These are phyloP conservation scores for Podila horticola DNA, from an alignment of 192 early-diverging fungal species.

Conservation along the genomic window DNA sequence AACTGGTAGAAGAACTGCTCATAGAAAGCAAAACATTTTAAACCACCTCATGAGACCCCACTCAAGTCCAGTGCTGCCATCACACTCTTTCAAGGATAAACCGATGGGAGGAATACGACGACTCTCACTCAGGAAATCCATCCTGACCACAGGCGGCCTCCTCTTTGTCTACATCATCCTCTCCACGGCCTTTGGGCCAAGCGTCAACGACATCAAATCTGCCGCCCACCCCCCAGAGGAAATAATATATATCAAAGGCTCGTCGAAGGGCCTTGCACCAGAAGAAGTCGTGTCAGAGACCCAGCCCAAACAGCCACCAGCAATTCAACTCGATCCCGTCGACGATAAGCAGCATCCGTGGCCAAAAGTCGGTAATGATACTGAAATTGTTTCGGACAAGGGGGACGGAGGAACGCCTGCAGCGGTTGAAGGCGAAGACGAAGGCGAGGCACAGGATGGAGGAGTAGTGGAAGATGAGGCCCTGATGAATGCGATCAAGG, in stretches of 20 bases:
- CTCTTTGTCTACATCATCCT: conserved; percentile 47
- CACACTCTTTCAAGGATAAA: conserved; percentile 44
- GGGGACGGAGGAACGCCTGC: not conserved
- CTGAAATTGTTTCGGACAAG: not conserved
- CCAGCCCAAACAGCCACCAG: conserved; percentile 3
- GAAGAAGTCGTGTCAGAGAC: not conserved
- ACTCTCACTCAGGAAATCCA: conserved; percentile 23
- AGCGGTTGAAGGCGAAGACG: not conserved
- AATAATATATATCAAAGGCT: too few species aligned
- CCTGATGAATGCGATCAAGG: not conserved
- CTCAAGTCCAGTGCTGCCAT: conserved; percentile 34
- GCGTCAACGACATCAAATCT: not conserved
- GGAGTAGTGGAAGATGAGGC: conserved; percentile 18
- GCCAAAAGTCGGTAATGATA: not conserved
- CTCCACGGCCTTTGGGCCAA: conserved; percentile 17
- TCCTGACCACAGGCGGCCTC: conserved; percentile 14
- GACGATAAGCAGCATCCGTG: not conserved
- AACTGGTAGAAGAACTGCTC: not conserved
- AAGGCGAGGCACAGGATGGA: not conserved
- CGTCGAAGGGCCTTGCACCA: not conserved
- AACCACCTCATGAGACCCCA: conserved; percentile 23
- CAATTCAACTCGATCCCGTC: conserved; percentile 16
- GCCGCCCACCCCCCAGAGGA: conserved; percentile 11
- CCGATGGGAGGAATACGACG: conserved; percentile 13
- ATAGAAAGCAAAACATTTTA: not conserved